phyloP scores from a whole-genome alignment of 179 eudicot species.

The Heliamphora pulchella region DNA sequence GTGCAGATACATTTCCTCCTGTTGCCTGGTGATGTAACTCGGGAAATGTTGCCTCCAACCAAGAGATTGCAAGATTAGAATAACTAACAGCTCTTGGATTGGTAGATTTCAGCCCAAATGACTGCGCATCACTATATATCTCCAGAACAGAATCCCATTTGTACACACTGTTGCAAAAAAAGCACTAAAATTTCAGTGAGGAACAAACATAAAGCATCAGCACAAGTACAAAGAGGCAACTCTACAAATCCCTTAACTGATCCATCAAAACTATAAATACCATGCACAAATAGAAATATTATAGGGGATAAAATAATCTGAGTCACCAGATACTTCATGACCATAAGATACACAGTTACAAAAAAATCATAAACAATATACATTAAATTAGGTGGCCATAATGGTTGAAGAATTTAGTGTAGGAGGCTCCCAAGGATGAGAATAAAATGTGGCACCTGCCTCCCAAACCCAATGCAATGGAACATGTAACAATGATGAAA shows the following conservation, averaged over 20 bases:
- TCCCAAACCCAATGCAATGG: neutral
- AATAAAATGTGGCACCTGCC: neutral
- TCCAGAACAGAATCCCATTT: slow-evolving; percentile 76
- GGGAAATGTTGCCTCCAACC: slow-evolving; percentile 94
- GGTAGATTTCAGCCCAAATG: slow-evolving; percentile 64
- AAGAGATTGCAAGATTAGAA: slow-evolving; percentile 69
- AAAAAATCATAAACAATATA: too few relatives aligned
- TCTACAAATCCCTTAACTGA: neutral
- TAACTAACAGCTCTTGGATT: slow-evolving; percentile 57
- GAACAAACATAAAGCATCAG: neutral
- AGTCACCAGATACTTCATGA: neutral
- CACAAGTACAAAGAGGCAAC: neutral
- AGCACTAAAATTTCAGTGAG: neutral
- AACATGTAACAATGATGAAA: neutral
- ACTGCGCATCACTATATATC: slow-evolving; percentile 71
- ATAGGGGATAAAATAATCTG: neutral
- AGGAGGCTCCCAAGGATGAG: neutral
- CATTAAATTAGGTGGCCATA: neutral
- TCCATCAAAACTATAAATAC: neutral
- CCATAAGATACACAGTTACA: too few relatives aligned
- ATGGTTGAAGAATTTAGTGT: slow-evolving; percentile 5
- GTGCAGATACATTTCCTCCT: slow-evolving; percentile 43
- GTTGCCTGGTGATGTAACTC: slow-evolving; percentile 47
- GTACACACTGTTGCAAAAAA: slow-evolving; percentile 44
- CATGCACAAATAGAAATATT: neutral